A percentile compares a stretch with the other conserved stretches of the same genome.
Conservation (phyloP, 2,329 filamentous ascomycete species). For the Alternaria longipes region DNA sequence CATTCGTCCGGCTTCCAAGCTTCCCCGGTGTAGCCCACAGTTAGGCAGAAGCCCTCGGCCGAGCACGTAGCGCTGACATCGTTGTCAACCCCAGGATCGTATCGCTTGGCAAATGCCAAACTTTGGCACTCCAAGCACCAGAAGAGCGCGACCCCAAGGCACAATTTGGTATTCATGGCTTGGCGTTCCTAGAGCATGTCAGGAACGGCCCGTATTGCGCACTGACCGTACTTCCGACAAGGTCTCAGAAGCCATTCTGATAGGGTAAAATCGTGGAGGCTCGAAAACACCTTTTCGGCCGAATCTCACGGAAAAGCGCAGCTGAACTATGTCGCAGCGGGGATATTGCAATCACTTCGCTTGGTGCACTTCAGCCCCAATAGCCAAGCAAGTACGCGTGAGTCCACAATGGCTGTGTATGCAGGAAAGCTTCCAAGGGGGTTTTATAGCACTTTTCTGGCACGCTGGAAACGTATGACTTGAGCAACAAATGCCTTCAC, state of each 20-base stretch:
- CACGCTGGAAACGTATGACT: not conserved
- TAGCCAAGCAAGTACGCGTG: not conserved
- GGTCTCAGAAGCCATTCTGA: not conserved
- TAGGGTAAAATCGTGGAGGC: not conserved
- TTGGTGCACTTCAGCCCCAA: not conserved
- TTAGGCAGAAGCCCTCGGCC: not conserved
- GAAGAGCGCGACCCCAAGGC: not conserved
- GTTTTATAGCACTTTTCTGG: not conserved
- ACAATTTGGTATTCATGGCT: not conserved
- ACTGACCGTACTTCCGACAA: not conserved
- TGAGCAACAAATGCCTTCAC: not conserved
- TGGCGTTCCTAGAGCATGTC: not conserved
- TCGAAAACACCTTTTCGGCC: not conserved
- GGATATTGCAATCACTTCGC: not conserved
- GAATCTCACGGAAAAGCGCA: not conserved
- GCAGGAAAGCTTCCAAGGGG: not conserved
- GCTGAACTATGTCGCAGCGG: not conserved
- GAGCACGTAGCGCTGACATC: not conserved
- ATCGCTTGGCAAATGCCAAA: not conserved
- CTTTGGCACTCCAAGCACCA: not conserved
- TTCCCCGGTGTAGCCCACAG: slow-evolving; percentile 7
- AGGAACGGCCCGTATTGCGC: not conserved
- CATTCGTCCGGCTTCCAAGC: not conserved
- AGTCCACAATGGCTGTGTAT: not conserved
- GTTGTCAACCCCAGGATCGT: not conserved